Conservation (phyloP, 441 rosid genomes). For the Arabidopsis hybrid region DNA sequence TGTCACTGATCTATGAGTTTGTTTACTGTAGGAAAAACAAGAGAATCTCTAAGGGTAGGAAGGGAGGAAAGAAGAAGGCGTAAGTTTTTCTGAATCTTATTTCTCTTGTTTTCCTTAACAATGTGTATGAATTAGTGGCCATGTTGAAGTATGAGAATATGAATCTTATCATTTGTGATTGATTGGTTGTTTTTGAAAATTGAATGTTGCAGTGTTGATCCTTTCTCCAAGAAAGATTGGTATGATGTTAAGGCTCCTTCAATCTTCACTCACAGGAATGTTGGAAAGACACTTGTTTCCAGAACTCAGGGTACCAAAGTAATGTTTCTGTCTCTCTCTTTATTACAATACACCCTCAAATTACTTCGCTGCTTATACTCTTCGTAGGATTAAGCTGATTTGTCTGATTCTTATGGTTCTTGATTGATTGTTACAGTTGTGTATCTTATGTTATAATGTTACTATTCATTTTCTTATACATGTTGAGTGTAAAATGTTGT, state of each 20-base stretch:
- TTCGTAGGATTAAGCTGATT: background rate
- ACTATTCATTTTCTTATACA: too few relatives aligned
- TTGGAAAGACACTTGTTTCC: slow-evolving; percentile 87
- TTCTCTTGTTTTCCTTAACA: background rate
- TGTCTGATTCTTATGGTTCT: background rate
- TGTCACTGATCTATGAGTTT: too few relatives aligned
- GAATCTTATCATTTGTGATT: slow-evolving; percentile 2
- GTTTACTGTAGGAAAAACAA: too few relatives aligned
- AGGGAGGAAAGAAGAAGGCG: too few relatives aligned
- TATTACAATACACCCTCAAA: background rate
- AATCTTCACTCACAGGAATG: slow-evolving; percentile 20
- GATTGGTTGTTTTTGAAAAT: background rate
- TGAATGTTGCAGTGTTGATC: background rate
- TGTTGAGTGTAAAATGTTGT: too few relatives aligned
- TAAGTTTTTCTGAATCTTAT: background rate
- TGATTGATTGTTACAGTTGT: background rate
- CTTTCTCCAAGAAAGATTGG: too few relatives aligned
- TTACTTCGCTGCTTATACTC: background rate
- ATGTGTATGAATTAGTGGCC: background rate
- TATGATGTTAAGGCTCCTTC: too few relatives aligned
- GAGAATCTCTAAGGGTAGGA: too few relatives aligned
- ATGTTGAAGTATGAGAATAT: background rate
- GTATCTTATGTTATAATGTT: background rate
- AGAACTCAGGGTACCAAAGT: slow-evolving; percentile 99
- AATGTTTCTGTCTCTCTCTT: slow-evolving; percentile 2